Evolutionary conservation across 768 basidiomycete genomes (phyloP), one percentile per base, ranked within the genome.

Genomic region (Phylloporus scabripes): DNA sequence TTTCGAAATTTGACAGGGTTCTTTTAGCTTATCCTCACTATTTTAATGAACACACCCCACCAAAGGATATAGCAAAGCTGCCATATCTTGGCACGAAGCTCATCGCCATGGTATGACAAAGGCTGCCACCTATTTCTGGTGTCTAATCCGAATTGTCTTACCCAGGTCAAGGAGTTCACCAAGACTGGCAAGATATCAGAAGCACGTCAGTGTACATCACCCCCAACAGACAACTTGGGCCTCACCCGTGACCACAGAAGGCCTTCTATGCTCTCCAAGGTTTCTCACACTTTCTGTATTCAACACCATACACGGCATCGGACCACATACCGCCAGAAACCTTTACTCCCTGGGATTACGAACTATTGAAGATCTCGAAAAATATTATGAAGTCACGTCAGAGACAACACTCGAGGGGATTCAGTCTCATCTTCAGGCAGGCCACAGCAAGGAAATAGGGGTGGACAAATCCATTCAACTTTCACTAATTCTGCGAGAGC

Each of bases 291-390:
- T 91, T 7, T 74, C 75, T 7, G 58, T 69, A 0, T 87, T 92
- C 58, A 69, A 76, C 12, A 72, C 77, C 5, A 67, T 92, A 48
- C 81, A 92, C 46, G 83, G 87, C 8, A 82, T 92, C 29, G 90
- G 90, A 7, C 73, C 88, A 0, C 64, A 69, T n/a, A 86, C 76
- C 7, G 86, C 90, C 6, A 76, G 81, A 6, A 69, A 74, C 33
- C 72, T 90, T 4, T 87, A 83, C 61, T 76, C 77, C 28, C 69
- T 76, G 37, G 84, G 85, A 2, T 64, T 89, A 38, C 79, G 87
- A 29, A 84, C 79, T 0, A 61, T 91, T 7, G 75, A 79, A 5
- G 82, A 90, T 60, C 74, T 94, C 40, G 79, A 83, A 51, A 70
- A 74, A 34, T 83, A 83, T 58, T 87, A 84, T 60, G 66, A 67